Conservation (phyloP, 805 yeast genomes). For the Metschnikowia arizonensis region DNA sequence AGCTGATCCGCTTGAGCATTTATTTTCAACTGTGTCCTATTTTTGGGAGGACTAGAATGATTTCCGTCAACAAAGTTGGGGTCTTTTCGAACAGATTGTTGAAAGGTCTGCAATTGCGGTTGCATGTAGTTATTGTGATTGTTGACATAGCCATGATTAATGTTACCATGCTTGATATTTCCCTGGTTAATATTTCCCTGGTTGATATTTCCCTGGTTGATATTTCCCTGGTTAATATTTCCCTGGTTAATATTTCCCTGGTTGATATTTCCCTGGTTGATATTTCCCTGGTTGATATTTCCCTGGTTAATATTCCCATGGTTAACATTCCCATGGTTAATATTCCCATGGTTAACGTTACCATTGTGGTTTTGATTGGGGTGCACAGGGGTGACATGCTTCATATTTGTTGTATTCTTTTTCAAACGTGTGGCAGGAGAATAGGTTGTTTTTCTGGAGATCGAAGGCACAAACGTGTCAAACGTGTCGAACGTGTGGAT, state of each 20-base stretch:
- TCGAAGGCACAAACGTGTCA: conserved; percentile 32
- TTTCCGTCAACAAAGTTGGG: background rate
- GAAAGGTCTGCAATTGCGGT: background rate
- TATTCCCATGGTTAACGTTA: background rate
- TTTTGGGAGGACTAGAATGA: background rate
- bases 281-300: background rate
- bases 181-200: background rate
- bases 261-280: background rate
- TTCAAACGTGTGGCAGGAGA: conserved; percentile 35
- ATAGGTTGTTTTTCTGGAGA: conserved; percentile 28
- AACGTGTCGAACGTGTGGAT: conserved; percentile 32
- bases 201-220: background rate
- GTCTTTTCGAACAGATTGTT: conserved; percentile 1
- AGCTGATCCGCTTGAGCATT: background rate
- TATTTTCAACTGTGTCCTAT: background rate
- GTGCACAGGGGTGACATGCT: background rate
- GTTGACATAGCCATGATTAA: background rate
- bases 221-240: background rate
- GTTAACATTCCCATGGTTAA: background rate
- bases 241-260: background rate
- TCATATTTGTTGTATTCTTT: conserved; percentile 10
- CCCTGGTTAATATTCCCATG: background rate
- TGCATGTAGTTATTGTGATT: background rate
- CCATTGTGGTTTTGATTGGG: conserved; percentile 1
- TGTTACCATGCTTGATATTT: background rate